These are phyloP conservation scores for Cercis canadensis DNA, from an alignment of 306 rosid species.

Conservation along the genomic window DNA sequence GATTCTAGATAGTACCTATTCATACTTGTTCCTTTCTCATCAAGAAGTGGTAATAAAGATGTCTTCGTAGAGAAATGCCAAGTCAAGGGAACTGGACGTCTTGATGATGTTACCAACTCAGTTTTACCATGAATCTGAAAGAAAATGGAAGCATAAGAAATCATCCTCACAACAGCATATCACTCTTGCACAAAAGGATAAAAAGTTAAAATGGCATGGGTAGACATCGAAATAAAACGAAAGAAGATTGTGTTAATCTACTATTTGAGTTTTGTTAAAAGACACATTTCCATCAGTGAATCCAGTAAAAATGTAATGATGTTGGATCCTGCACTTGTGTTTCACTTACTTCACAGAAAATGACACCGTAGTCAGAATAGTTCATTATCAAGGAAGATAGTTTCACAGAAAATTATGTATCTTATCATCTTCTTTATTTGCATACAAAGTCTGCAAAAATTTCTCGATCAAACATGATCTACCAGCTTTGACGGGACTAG, in stretches of 20 bases:
- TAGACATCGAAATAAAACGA: slow-evolving; percentile 23
- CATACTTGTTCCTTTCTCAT: slow-evolving; percentile 78
- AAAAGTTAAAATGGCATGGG: slow-evolving; percentile 18
- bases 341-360: slow-evolving; percentile 20
- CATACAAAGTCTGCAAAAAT: no score
- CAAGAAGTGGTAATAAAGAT: slow-evolving; percentile 80
- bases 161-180: not conserved
- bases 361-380: not conserved
- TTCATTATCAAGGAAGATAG: not conserved
- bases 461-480: not conserved
- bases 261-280: slow-evolving; percentile 10
- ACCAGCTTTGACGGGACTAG: not conserved
- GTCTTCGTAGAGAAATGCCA: slow-evolving; percentile 90
- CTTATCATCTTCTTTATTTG: no score
- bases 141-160: slow-evolving; percentile 34
- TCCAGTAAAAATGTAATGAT: slow-evolving; percentile 25
- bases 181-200: slow-evolving; percentile 17
- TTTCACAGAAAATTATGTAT: no score
- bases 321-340: slow-evolving; percentile 15
- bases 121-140: slow-evolving; percentile 89
- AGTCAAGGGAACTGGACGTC: slow-evolving; percentile 93
- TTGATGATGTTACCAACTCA: slow-evolving; percentile 88
- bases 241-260: slow-evolving; percentile 6
- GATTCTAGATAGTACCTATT: slow-evolving; percentile 63
- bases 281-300: slow-evolving; percentile 14